A percentile compares a stretch with the other conserved stretches of the same genome.
Evolutionary conservation across 2,329 filamentous ascomycete species (phyloP).

Genomic region (Cryphonectria parasitica): DNA sequence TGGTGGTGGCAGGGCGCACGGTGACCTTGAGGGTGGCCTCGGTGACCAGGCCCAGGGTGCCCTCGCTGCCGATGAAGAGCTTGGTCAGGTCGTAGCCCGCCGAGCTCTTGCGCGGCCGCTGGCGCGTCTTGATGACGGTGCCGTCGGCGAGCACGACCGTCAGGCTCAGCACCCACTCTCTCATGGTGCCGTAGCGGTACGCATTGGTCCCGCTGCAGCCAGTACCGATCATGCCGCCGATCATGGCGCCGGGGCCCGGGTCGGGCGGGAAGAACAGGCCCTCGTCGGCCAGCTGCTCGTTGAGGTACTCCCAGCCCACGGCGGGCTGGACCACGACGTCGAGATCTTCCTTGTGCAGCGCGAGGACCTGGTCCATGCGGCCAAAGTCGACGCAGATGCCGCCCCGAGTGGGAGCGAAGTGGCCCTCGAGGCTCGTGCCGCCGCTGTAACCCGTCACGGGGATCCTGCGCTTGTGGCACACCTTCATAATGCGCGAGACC

Average conservation of each 20-base stretch:
- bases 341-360: constrained; percentile 76
- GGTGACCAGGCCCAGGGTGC: constrained; percentile 87
- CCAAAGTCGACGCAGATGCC: constrained; percentile 87
- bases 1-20: constrained; percentile 76
- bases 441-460: constrained; percentile 88
- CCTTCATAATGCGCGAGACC: constrained; percentile 83
- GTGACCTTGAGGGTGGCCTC: constrained; percentile 89
- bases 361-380: constrained; percentile 80
- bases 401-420: constrained; percentile 80
- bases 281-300: constrained; percentile 68
- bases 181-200: constrained; percentile 85
- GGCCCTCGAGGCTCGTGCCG: constrained; percentile 87
- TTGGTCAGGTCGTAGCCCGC: constrained; percentile 91
- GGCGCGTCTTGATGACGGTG: constrained; percentile 78
- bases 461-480: constrained; percentile 80
- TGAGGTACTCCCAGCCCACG: constrained; percentile 78
- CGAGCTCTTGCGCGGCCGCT: constrained; percentile 66
- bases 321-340: constrained; percentile 77
- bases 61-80: constrained; percentile 88
- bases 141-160: constrained; percentile 85
- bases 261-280: constrained; percentile 85
- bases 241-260: constrained; percentile 81
- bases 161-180: constrained; percentile 81
- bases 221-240: constrained; percentile 79
- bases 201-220: constrained; percentile 75